Conservation (phyloP, 371 early-diverging fungal genomes). For the Lichtheimia hyalospora region DNA sequence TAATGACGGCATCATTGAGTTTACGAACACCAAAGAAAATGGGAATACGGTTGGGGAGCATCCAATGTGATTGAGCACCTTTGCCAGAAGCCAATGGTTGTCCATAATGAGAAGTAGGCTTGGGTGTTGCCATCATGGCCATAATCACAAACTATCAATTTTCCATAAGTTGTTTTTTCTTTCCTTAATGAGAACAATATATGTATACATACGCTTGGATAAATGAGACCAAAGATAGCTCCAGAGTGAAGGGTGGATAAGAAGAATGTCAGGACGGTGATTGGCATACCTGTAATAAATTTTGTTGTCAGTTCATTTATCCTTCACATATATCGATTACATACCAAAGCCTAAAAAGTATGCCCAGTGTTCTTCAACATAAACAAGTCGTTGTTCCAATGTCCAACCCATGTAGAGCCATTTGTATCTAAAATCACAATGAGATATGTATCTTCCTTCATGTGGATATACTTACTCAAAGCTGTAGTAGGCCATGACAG, state of each 20-base stretch:
- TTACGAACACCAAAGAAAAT: constrained; percentile 49
- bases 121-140: constrained; percentile 48
- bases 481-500: constrained; percentile 53
- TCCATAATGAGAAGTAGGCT: constrained; percentile 26
- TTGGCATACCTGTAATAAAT: constrained; percentile 27
- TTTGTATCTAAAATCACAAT: constrained; percentile 36
- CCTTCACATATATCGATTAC: background rate
- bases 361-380: constrained; percentile 54
- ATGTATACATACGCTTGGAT: constrained; percentile 43
- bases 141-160: constrained; percentile 46
- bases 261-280: constrained; percentile 49
- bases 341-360: constrained; percentile 58
- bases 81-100: constrained; percentile 28
- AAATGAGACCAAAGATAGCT: constrained; percentile 48
- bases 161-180: background rate
- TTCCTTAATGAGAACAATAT: background rate
- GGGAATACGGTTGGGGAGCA: constrained; percentile 41
- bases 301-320: background rate
- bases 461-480: constrained; percentile 42
- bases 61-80: constrained; percentile 27
- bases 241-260: constrained; percentile 43
- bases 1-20: constrained; percentile 36
- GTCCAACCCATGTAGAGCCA: constrained; percentile 53
- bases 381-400: constrained; percentile 49
- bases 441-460: background rate